phyloP scores from a whole-genome alignment of 768 basidiomycete species.

The Podaxis sp. region DNA sequence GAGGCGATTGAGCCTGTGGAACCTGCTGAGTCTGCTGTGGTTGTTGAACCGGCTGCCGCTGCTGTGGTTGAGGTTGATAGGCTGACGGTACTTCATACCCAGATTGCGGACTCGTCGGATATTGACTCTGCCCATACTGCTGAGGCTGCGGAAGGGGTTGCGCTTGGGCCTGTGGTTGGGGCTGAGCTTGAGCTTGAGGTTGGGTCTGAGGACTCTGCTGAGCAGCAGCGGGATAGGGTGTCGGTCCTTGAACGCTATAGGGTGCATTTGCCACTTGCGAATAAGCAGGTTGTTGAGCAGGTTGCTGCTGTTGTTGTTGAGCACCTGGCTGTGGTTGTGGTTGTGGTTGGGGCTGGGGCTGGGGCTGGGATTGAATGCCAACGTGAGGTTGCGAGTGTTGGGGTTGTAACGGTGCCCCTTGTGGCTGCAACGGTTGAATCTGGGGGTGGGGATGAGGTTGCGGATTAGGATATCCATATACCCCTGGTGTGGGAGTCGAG shows the following conservation, averaged over 20 bases:
- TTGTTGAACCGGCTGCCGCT: conserved; percentile 1
- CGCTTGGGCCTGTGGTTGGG: conserved; percentile 14
- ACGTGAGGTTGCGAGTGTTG: not conserved
- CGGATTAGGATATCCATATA: conserved; percentile 6
- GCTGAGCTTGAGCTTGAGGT: conserved; percentile 17
- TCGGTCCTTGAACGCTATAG: conserved; percentile 35
- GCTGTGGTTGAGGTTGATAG: conserved; percentile 3
- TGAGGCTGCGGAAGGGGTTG: conserved; percentile 7
- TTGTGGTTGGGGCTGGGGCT: conserved; percentile 11
- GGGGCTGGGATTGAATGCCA: not conserved
- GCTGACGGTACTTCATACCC: not conserved
- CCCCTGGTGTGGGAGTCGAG: conserved; percentile 9
- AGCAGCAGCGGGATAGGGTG: conserved; percentile 30
- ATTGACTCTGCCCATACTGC: not conserved
- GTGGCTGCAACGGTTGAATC: conserved; percentile 14
- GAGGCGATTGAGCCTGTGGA: not conserved
- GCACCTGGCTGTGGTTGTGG: not conserved
- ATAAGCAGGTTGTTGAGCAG: not conserved
- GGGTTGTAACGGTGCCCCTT: not conserved
- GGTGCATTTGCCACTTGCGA: conserved; percentile 24
- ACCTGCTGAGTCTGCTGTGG: not conserved
- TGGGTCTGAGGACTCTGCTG: conserved; percentile 17
- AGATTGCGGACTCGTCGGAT: not conserved
- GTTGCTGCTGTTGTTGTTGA: not conserved
- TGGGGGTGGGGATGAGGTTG: conserved; percentile 26